phyloP scores from a whole-genome alignment of 202 grass and related monocot genomes.

The Panicum virgatum region DNA sequence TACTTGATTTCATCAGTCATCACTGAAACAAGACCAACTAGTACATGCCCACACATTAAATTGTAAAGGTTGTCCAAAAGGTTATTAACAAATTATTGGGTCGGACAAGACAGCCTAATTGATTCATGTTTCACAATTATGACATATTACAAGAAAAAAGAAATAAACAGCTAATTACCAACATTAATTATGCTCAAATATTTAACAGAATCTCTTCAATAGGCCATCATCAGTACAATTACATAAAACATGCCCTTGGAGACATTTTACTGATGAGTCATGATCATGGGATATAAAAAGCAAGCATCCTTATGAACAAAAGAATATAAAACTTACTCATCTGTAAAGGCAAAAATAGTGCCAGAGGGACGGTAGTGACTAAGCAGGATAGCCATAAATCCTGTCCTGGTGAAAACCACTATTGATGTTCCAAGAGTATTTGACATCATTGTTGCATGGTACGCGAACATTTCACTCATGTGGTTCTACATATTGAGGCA shows the following conservation, averaged over 20 bases:
- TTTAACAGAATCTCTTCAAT: background rate
- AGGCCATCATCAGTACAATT: constrained; percentile 9
- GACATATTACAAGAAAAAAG: background rate
- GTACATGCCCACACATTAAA: constrained; percentile 12
- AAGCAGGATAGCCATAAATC: constrained; percentile 96
- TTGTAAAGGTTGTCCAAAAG: background rate
- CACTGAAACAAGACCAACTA: background rate
- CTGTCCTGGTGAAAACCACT: constrained; percentile 95
- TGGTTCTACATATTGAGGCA: constrained; percentile 55
- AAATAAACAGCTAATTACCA: constrained; percentile 10
- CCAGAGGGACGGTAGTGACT: constrained; percentile 92
- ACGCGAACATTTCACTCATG: constrained; percentile 98
- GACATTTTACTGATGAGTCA: constrained; percentile 9
- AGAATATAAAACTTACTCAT: constrained; percentile 63
- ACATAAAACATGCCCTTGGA: background rate
- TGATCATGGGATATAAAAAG: constrained; percentile 2
- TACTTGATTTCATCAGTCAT: constrained; percentile 15
- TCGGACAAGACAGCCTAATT: background rate
- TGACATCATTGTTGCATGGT: constrained; percentile 99
- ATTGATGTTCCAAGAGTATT: constrained; percentile 95
- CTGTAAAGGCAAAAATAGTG: constrained; percentile 99
- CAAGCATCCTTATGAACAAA: constrained; percentile 1
- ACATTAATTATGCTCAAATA: background rate
- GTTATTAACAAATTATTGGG: background rate
- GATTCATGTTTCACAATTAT: background rate